Evolutionary conservation across 345 rosid genomes (phyloP), one percentile per base, ranked within the genome.

Genomic region (Boechera retrofracta): DNA sequence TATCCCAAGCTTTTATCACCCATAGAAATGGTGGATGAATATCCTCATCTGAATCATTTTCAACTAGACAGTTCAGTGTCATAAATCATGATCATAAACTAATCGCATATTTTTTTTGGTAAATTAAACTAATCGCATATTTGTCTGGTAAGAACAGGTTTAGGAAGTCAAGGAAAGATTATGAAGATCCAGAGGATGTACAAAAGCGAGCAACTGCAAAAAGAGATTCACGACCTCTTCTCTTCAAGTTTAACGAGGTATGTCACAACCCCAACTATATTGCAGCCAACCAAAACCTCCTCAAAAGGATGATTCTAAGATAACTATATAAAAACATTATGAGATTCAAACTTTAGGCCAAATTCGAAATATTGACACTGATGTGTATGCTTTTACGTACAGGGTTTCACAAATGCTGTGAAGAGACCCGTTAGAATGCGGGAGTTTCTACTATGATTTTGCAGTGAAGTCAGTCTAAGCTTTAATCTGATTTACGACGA

Each of bases 201-300:
- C 82, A 69, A 64, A 85, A 82, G 76, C 64, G 74, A 55, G 76
- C 81, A 55, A 82, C 89, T 12, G 83, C 71, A 5, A 84, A 83
- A 72, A 90, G 92, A 86, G 90, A 90, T 74, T 82, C 81, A 32
- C 89, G 83, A 4, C 98, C 98, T 66, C 71, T 92, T 77, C 85
- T 94, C 72, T 94, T 92, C 82, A 92, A 89, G 85, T 94, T 77
- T 67, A 94, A 94, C 66, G 99, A 94, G 97, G 99, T 92, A 82
- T 53, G 64, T 54, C 35, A 64, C 77, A 69, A 63, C 47, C 26
- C 64, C 64, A 36, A 35, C 32, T 38, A 60, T 68, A 56, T 26
- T 18, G 29, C 51, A 42, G 15, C 58, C 45, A 66, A 64, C 42
- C 67, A 26, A 56, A 52, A 60, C 15, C 52, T 47, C 4, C 52